phyloP scores from a whole-genome alignment of 225 moss, liverwort and hornwort species.

The Anthoceros angustus region DNA sequence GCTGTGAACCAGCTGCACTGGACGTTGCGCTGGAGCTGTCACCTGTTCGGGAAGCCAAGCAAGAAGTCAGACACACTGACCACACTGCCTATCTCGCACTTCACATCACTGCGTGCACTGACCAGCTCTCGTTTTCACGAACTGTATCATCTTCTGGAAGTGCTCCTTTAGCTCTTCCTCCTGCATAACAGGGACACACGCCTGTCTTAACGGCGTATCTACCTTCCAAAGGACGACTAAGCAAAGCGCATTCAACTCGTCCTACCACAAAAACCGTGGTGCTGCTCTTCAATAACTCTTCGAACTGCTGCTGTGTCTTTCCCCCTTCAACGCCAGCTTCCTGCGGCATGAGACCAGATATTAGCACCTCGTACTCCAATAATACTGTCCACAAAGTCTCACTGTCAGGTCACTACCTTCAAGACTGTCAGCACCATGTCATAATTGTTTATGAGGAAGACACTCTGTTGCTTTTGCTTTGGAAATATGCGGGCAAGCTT shows the following conservation, averaged over 20 bases:
- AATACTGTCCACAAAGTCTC: not conserved
- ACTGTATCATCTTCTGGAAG: slow-evolving; percentile 79
- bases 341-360: slow-evolving; percentile 19
- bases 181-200: slow-evolving; percentile 21
- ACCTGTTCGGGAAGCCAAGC: not conserved
- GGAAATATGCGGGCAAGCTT: slow-evolving; percentile 89
- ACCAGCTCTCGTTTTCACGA: slow-evolving; percentile 99
- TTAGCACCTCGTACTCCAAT: slow-evolving; percentile 1
- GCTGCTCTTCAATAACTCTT: slow-evolving; percentile 86
- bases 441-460: slow-evolving; percentile 96
- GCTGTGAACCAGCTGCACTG: slow-evolving; percentile 23
- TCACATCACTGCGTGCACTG: not conserved
- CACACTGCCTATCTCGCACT: not conserved
- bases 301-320: slow-evolving; percentile 86
- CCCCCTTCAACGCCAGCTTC: slow-evolving; percentile 94
- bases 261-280: slow-evolving; percentile 85
- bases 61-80: not conserved
- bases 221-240: not conserved
- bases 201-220: not conserved
- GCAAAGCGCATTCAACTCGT: not conserved
- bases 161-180: slow-evolving; percentile 96
- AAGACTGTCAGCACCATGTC: slow-evolving; percentile 93
- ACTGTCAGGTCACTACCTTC: slow-evolving; percentile 35
- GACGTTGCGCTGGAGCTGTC: not conserved
- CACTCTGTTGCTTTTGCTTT: slow-evolving; percentile 79